Evolutionary conservation across 305 asterid species (phyloP).

Genomic region (Fraxinus sp.): DNA sequence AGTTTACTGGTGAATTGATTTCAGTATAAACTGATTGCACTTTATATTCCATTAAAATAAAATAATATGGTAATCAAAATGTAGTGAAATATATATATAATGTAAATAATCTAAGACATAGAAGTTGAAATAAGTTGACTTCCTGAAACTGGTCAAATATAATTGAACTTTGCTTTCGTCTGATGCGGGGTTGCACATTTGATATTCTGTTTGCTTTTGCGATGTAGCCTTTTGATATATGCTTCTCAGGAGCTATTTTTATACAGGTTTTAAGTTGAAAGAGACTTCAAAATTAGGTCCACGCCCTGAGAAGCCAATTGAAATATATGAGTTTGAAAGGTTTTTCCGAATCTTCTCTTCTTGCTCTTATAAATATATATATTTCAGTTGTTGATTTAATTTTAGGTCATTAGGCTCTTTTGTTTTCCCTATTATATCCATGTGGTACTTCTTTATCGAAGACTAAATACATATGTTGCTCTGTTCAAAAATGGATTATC

Average conservation of each 20-base stretch:
- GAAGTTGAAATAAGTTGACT: neutral
- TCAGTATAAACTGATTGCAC: neutral
- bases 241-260: constrained; percentile 24
- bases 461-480: constrained; percentile 37
- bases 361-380: neutral
- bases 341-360: constrained; percentile 24
- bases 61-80: neutral
- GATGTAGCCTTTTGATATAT: neutral
- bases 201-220: neutral
- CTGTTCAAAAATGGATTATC: constrained; percentile 30
- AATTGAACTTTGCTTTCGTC: neutral
- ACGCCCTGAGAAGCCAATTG: constrained; percentile 89
- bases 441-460: constrained; percentile 26
- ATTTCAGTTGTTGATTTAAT: constrained; percentile 2
- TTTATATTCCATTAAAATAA: neutral
- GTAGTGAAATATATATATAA: neutral
- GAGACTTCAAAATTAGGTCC: constrained; percentile 84
- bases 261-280: constrained; percentile 74
- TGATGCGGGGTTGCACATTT: neutral
- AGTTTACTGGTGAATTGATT: neutral
- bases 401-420: constrained; percentile 8
- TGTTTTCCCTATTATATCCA: constrained; percentile 14
- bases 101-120: neutral
- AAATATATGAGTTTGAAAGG: constrained; percentile 86
- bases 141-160: neutral